Conservation (phyloP, 768 basidiomycete genomes). For the Lactarius hatsudake region DNA sequence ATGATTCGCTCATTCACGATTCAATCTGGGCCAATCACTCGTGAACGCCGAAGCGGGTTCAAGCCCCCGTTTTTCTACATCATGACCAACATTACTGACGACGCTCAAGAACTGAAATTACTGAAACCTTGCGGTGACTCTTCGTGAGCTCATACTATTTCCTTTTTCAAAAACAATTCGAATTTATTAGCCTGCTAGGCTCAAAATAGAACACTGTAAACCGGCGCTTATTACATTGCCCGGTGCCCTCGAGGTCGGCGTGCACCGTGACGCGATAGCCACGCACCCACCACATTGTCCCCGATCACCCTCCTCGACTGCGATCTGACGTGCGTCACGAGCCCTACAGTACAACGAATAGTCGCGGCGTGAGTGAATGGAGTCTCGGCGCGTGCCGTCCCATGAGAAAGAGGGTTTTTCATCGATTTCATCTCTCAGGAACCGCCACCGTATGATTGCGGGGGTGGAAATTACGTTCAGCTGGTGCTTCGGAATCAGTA, state of each 20-base stretch:
- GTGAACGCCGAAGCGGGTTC: neutral
- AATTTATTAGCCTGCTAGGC: neutral
- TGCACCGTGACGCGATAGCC: neutral
- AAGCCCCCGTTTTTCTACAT: too few species aligned
- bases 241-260: neutral
- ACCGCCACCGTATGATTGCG: neutral
- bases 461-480: neutral
- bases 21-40: neutral
- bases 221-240: neutral
- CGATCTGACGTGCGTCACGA: neutral
- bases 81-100: neutral
- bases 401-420: neutral
- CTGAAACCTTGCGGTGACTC: neutral
- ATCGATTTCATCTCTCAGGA: neutral
- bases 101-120: neutral
- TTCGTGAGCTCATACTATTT: neutral
- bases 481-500: constrained; percentile 5
- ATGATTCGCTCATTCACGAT: neutral
- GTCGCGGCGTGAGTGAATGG: neutral
- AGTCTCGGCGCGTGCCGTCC: neutral
- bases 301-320: too few species aligned
- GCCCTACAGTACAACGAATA: too few species aligned
- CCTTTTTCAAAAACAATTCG: neutral
- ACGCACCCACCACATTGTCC: neutral
- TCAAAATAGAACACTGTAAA: neutral